A percentile compares a stretch with the other conserved stretches of the same genome.
Conservation (phyloP, 805 yeast species). For the Starmerella vaccinii region DNA sequence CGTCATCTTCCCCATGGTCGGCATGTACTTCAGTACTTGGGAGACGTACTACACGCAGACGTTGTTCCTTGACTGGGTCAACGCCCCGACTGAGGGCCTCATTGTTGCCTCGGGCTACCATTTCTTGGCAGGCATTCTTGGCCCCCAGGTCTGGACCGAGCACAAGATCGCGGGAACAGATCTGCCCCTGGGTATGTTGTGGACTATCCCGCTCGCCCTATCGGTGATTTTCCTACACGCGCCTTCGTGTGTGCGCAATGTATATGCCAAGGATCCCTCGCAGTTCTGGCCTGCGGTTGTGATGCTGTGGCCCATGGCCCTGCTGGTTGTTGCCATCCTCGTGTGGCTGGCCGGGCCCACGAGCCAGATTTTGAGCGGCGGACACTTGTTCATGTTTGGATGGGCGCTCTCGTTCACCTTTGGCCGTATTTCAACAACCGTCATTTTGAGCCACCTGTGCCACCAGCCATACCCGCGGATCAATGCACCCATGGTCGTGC, state of each 20-base stretch:
- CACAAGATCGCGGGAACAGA: constrained; percentile 12
- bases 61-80: constrained; percentile 65
- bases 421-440: constrained; percentile 56
- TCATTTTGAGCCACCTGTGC: constrained; percentile 77
- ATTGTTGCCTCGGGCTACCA: constrained; percentile 51
- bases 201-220: constrained; percentile 26
- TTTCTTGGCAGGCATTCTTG: constrained; percentile 54
- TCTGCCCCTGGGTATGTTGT: constrained; percentile 21
- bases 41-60: constrained; percentile 88
- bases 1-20: constrained; percentile 40
- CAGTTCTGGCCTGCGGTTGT: constrained; percentile 24
- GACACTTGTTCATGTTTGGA: constrained; percentile 58
- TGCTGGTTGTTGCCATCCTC: constrained; percentile 42
- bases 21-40: constrained; percentile 69
- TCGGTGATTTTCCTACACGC: constrained; percentile 49
- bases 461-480: constrained; percentile 64
- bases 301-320: constrained; percentile 54
- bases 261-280: constrained; percentile 35
- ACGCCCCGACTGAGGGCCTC: constrained; percentile 96
- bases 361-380: constrained; percentile 36
- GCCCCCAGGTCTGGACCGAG: constrained; percentile 31
- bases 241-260: constrained; percentile 49
- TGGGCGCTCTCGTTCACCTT: constrained; percentile 72
- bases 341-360: constrained; percentile 38
- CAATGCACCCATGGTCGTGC: constrained; percentile 53